Percentiles rank a stretch among this genome's conserved stretches.
phyloP scores from a whole-genome alignment of 768 basidiomycete genomes.

The Mycena vitilis region DNA sequence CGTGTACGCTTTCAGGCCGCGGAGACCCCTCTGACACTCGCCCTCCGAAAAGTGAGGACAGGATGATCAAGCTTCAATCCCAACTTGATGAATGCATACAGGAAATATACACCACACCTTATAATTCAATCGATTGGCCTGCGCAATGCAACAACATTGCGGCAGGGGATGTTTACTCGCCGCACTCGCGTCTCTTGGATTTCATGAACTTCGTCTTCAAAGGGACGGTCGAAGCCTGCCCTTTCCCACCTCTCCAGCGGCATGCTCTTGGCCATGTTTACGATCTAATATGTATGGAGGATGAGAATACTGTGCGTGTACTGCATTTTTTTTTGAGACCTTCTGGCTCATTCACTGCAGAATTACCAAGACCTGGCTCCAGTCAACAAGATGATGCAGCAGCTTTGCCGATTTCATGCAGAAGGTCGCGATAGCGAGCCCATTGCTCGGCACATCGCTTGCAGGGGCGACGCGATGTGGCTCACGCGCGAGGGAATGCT shows the following conservation, averaged over 20 bases:
- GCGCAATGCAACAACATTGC: conserved; percentile 88
- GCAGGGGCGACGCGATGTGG: conserved; percentile 95
- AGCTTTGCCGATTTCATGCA: conserved; percentile 76
- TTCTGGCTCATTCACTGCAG: conserved; percentile 36
- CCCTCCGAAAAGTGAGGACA: conserved; percentile 74
- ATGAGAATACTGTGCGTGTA: conserved; percentile 83
- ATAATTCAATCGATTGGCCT: conserved; percentile 89
- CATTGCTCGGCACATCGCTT: conserved; percentile 78
- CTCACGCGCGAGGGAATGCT: conserved; percentile 88
- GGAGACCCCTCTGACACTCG: conserved; percentile 78
- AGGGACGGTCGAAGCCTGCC: conserved; percentile 72
- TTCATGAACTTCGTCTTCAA: conserved; percentile 69
- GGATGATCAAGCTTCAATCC: background rate
- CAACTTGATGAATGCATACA: conserved; percentile 31
- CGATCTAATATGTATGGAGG: conserved; percentile 83
- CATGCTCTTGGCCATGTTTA: conserved; percentile 76
- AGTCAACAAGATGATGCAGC: conserved; percentile 96
- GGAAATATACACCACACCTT: conserved; percentile 89
- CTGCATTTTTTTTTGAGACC: background rate
- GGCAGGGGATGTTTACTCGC: conserved; percentile 82
- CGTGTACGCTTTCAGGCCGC: conserved; percentile 73
- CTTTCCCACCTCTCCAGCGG: conserved; percentile 73
- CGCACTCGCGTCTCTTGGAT: conserved; percentile 81
- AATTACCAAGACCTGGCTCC: conserved; percentile 92
- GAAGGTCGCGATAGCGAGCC: conserved; percentile 85